Evolutionary conservation across 1,284 basidiomycete genomes (phyloP), one percentile per base, ranked within the genome.

Genomic region (Ganoderma sp.): DNA sequence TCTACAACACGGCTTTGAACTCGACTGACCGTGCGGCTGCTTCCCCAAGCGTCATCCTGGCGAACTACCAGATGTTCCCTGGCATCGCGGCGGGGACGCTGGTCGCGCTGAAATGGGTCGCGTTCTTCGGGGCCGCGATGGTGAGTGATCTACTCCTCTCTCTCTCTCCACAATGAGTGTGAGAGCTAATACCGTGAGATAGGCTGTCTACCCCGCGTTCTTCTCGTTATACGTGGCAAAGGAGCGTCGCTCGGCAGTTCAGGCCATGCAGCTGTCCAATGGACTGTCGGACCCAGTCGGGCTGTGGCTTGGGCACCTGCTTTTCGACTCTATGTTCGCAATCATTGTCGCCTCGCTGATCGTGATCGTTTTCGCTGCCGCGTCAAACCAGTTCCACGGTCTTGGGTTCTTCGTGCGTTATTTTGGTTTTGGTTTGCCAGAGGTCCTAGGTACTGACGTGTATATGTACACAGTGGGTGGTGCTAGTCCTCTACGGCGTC

Each of bases 181-280:
- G 25, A 28, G 25, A 28, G 25, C 25, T 28, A 28, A 43, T 41
- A 28, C 39, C 15, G 15, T 3, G 52, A 6, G 5, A 0, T 73
- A 91, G 87, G 84, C 89, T 19, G 88, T 92, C 0, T 94, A 87
- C 77, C 92, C 93, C 2, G 92, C 93, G 0, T 95, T 95, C 78
- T 93, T 90, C 70, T 84, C 90, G 10, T 77, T 95, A 15, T 95
- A 94, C 76, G 90, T 93, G 7, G 87, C 87, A 19, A 86, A 84
- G 71, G 91, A 91, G 76, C 86, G 87, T 37, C 83, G 84, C 56
- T 90, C 88, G 9, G 87, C 86, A 52, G 91, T 90, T 2, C 92
- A 90, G 79, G 91, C 90, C 6, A 94, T 92, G 90, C 89, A 91
- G 70, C 80, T 91, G 37, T 92, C 90, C 42, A 95, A 95, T 75